Base-by-base conservation (phyloP, 1,284 basidiomycete species). In the Paramarasmius palmivorus region DNA sequence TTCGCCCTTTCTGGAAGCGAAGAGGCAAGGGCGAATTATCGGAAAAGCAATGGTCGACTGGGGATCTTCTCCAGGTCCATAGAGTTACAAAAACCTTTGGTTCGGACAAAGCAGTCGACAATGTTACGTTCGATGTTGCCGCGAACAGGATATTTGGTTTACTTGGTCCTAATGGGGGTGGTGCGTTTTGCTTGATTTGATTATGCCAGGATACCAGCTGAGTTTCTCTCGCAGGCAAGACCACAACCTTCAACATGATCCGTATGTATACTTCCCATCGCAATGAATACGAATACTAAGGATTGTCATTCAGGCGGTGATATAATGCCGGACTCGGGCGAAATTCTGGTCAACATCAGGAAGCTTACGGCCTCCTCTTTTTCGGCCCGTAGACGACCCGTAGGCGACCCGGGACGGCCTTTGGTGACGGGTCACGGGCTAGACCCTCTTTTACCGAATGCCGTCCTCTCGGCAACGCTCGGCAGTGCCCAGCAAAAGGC, bases 91-190 rank as follows among this genome's bases (percentile, higher is more conserved):
- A 92, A 65, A 69, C 79, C 2, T 92, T 83, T 56, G 72, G 74
- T 5, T 56, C 67, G 53, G 79, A 81, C 29, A 80, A 73, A 36
- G 88, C 87, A 0, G 88, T 92, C 0, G 84, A 92, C 62, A 77
- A 90, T 58, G 84, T 92, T 37, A 86, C 81, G 53, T 83, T 92
- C 60, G 84, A 82, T 0, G 84, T 92, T 10, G 70, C 79, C 0
- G 68, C 68, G 17, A 78, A 88, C 42, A 84, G 84, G 1, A 79
- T 88, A 2, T 89, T 92, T 58, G 86, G 86, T 3, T 68, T 93
- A 57, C 74, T 92, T n/a, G 91, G 90, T 3, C 90, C 90, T 0
- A 93, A 92, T 58, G 90, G 90, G n/a, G n/a, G n/a, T n/a, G n/a
- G n/a, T n/a, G n/a, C n/a, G n/a, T n/a, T n/a, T n/a, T n/a, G n/a